These are phyloP conservation scores for Heliosperma pusillum DNA, from an alignment of 148 eudicot genomes.

Conservation along the genomic window DNA sequence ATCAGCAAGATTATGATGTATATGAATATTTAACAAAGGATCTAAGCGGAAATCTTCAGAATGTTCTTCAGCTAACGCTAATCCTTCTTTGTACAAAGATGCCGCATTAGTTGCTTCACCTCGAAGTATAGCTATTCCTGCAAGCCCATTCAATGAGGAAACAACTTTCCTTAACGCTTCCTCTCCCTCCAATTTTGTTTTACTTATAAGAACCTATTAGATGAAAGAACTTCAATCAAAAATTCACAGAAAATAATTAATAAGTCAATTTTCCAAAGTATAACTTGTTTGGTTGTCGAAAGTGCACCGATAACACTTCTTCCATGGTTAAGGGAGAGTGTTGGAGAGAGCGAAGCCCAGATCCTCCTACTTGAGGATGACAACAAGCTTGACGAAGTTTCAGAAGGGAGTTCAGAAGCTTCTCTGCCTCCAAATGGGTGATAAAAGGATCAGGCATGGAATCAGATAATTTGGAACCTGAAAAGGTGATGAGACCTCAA, in stretches of 20 bases:
- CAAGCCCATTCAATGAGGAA: slow-evolving; percentile 89
- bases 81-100: slow-evolving; percentile 72
- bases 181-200: slow-evolving; percentile 94
- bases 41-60: slow-evolving; percentile 80
- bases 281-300: not conserved
- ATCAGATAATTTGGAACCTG: slow-evolving; percentile 51
- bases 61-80: slow-evolving; percentile 63
- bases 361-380: slow-evolving; percentile 99
- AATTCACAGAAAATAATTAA: slow-evolving; percentile 3
- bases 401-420: slow-evolving; percentile 83
- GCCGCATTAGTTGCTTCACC: slow-evolving; percentile 62
- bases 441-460: slow-evolving; percentile 42
- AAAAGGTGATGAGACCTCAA: slow-evolving; percentile 16
- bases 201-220: slow-evolving; percentile 77
- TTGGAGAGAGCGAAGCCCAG: slow-evolving; percentile 81
- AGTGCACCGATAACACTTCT: slow-evolving; percentile 74
- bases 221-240: slow-evolving; percentile 3
- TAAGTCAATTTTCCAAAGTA: not conserved
- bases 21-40: slow-evolving; percentile 81
- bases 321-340: slow-evolving; percentile 98
- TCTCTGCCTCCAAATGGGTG: slow-evolving; percentile 78
- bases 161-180: slow-evolving; percentile 82
- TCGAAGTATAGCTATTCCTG: slow-evolving; percentile 77
- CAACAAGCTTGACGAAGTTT: slow-evolving; percentile 99
- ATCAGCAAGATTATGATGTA: slow-evolving; percentile 83